These are phyloP conservation scores for Tieghemiomyces parasiticus DNA, from an alignment of 192 early-diverging fungal genomes.

Conservation along the genomic window DNA sequence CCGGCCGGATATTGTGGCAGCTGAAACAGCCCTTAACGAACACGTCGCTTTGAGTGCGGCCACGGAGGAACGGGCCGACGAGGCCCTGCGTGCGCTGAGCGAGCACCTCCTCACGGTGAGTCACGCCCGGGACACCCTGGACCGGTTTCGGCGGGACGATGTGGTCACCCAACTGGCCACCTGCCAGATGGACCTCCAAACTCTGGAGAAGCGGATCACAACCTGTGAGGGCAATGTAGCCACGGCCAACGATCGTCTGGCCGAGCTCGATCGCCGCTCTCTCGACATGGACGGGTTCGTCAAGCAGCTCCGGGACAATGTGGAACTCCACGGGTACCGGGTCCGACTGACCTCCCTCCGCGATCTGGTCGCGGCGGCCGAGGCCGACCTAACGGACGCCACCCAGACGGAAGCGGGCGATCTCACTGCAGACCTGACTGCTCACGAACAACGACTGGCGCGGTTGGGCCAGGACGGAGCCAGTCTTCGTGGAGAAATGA, in stretches of 20 bases:
- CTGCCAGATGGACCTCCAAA: not conserved
- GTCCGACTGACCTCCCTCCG: not conserved
- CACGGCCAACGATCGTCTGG: not conserved
- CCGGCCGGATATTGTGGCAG: too few species aligned
- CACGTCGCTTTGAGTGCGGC: too few species aligned
- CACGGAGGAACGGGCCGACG: not conserved
- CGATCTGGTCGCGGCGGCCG: not conserved
- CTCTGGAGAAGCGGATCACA: not conserved
- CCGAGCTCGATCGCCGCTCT: not conserved
- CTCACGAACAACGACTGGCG: conserved; percentile 7
- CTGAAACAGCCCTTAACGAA: too few species aligned
- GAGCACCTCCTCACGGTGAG: not conserved
- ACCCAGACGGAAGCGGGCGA: not conserved
- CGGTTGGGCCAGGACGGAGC: conserved; percentile 13
- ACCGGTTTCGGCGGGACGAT: not conserved
- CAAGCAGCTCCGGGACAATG: conserved; percentile 17
- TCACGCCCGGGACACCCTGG: not conserved
- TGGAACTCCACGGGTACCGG: conserved; percentile 21
- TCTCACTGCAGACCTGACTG: conserved; percentile 14
- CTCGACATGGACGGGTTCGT: not conserved
- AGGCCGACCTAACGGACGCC: not conserved
- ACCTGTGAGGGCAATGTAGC: not conserved
- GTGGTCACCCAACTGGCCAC: not conserved
- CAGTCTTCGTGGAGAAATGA: conserved; percentile 49
- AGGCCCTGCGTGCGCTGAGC: not conserved